A percentile compares a stretch with the other conserved stretches of the same genome.
Conservation (phyloP, 2,329 filamentous ascomycete species). For the Conoideocrella luteorostrata region DNA sequence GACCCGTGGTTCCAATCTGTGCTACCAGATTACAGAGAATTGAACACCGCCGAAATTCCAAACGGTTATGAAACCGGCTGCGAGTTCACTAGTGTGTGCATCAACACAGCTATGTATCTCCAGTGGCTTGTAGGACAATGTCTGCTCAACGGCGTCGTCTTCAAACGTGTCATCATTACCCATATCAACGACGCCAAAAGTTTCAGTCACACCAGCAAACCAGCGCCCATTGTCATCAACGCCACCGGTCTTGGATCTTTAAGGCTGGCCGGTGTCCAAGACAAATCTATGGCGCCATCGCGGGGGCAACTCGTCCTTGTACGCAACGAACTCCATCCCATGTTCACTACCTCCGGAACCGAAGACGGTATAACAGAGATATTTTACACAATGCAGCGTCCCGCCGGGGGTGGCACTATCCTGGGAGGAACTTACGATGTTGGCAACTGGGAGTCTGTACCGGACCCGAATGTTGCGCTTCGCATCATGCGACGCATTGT, state of each 20-base stretch:
- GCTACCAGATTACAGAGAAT: slow-evolving; percentile 62
- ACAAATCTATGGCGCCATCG: slow-evolving; percentile 64
- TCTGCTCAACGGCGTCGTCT: slow-evolving; percentile 61
- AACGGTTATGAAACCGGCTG: slow-evolving; percentile 64
- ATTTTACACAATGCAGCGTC: slow-evolving; percentile 76
- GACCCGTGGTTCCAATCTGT: slow-evolving; percentile 71
- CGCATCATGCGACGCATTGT: slow-evolving; percentile 79
- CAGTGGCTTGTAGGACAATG: slow-evolving; percentile 80
- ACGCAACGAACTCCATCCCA: slow-evolving; percentile 66
- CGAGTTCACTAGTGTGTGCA: slow-evolving; percentile 78
- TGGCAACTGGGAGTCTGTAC: slow-evolving; percentile 70
- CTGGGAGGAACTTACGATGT: slow-evolving; percentile 81
- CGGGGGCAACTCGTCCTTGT: slow-evolving; percentile 82
- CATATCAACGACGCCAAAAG: slow-evolving; percentile 64
- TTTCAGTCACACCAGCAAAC: slow-evolving; percentile 44
- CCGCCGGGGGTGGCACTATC: slow-evolving; percentile 73
- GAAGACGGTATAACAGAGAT: slow-evolving; percentile 69
- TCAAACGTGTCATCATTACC: slow-evolving; percentile 56
- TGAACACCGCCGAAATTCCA: slow-evolving; percentile 53
- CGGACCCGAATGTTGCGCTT: slow-evolving; percentile 71
- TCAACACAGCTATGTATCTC: slow-evolving; percentile 84
- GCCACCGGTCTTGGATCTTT: slow-evolving; percentile 73
- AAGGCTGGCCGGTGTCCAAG: slow-evolving; percentile 74
- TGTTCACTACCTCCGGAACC: slow-evolving; percentile 64
- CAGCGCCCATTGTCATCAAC: slow-evolving; percentile 71